Evolutionary conservation across 169 alveolate genomes (phyloP), one percentile per base, ranked within the genome.

Genomic region (Plasmodium coatneyi): DNA sequence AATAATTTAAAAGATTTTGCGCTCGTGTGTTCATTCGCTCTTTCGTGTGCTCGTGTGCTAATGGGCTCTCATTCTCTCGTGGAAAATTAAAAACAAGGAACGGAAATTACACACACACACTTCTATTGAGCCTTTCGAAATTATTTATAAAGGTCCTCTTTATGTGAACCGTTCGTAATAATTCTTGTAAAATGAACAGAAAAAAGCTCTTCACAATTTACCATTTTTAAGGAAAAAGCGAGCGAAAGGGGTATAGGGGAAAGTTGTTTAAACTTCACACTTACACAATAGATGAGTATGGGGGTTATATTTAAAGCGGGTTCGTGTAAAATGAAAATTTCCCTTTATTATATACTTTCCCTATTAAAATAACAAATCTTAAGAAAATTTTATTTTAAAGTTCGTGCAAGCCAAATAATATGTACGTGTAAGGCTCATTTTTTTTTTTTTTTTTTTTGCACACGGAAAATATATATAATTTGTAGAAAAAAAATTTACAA

Each of bases 1-100:
- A 19, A 60, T 9, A 60, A 19, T 25, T 60, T 60, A 6, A 22
- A 60, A 60, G 28, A 22, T 60, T 60, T 60, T 60, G 0, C 19
- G n/a, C 56, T 46, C n/a, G 56, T 43, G 54, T 43, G 54, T 43
- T 60, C 74, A 60, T 60, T n/a, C 25, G 32, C 74, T 60, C 25
- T 4, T 60, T 60, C 74, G 32, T 22, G 76, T 60, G 34, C 34
- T 60, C 30, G 34, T 60, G 76, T 3, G 56, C 56, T 10, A 46
- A 10, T 46, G 56, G 56, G 56, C 6, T 46, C 56, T 46, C 56
- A 46, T 43, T 41, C 32, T 81, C 70, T 30, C 10, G 70, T 78
- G 84, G 84, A 78, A 41, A 78, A 81, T 41, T 81, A 52, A 81
- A 54, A 81, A 22, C 10, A 81, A 71, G n/a, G 89, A 81, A 54